These are phyloP conservation scores for Claviceps sp. DNA, from an alignment of 2,329 filamentous ascomycete species.

Conservation along the genomic window DNA sequence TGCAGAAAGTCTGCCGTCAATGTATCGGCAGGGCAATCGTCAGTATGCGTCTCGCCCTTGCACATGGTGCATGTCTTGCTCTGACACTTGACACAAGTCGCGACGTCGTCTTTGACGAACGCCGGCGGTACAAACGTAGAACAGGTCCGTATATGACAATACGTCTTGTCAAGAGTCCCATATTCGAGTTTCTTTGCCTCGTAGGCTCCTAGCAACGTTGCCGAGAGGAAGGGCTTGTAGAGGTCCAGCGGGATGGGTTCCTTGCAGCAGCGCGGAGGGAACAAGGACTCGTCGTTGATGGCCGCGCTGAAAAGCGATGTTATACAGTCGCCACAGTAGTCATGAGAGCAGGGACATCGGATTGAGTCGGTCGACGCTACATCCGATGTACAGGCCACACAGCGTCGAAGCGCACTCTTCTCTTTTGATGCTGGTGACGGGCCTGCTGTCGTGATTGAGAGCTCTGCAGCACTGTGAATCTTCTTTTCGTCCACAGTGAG, in stretches of 20 bases:
- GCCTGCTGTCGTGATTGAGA: too few relatives aligned
- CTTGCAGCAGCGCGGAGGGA: constrained; percentile 41
- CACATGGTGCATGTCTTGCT: constrained; percentile 35
- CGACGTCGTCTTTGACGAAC: constrained; percentile 20
- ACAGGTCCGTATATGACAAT: constrained; percentile 33
- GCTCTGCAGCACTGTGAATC: too few relatives aligned
- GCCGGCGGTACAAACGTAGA: constrained; percentile 29
- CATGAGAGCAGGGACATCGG: constrained; percentile 19
- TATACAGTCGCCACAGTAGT: constrained; percentile 39
- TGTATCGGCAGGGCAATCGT: constrained; percentile 34
- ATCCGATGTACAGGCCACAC: constrained; percentile 1
- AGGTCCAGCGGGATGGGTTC: constrained; percentile 24
- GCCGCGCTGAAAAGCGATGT: constrained; percentile 26
- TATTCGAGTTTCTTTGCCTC: constrained; percentile 34
- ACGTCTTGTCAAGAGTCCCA: constrained; percentile 31
- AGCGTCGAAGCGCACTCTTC: not conserved
- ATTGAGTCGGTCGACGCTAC: not conserved
- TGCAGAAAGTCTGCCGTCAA: constrained; percentile 24
- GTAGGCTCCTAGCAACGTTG: constrained; percentile 22
- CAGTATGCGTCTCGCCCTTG: constrained; percentile 30
- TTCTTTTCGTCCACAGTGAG: not conserved
- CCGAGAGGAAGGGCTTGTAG: constrained; percentile 22
- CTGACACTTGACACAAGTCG: constrained; percentile 28
- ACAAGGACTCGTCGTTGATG: constrained; percentile 35
- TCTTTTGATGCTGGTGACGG: too few relatives aligned